Conservation (phyloP, 306 rosid genomes). For the Prunus dulcis region DNA sequence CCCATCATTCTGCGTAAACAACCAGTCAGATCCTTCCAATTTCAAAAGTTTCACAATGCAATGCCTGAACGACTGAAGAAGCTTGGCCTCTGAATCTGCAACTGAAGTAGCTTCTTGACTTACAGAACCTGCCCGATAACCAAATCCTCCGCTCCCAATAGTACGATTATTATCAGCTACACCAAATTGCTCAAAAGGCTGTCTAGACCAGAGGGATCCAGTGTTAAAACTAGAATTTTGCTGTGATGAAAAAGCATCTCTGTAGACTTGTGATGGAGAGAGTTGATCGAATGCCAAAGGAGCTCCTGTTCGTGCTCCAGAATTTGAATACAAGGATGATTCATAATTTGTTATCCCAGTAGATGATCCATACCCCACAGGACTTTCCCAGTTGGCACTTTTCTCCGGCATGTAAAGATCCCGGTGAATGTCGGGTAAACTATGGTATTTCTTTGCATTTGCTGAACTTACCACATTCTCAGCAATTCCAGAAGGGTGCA, state of each 20-base stretch:
- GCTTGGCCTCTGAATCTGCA: conserved; percentile 64
- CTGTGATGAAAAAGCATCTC: conserved; percentile 50
- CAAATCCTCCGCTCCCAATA: conserved; percentile 43
- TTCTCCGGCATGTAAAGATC: conserved; percentile 47
- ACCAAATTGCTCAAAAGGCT: conserved; percentile 93
- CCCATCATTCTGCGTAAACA: conserved; percentile 85
- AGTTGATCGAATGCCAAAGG: conserved; percentile 73
- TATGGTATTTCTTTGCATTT: conserved; percentile 80
- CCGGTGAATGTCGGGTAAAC: conserved; percentile 74
- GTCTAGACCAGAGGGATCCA: conserved; percentile 85
- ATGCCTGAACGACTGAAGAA: conserved; percentile 73
- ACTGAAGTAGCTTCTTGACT: conserved; percentile 48
- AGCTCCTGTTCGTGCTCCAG: conserved; percentile 48
- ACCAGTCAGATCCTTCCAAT: conserved; percentile 92
- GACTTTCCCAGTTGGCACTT: conserved; percentile 50
- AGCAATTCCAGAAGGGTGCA: conserved; percentile 37
- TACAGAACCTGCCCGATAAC: conserved; percentile 36
- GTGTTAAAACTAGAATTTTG: conserved; percentile 51
- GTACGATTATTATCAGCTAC: conserved; percentile 48
- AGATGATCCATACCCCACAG: conserved; percentile 53
- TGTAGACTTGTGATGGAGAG: conserved; percentile 60
- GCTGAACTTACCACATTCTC: conserved; percentile 46
- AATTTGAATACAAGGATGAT: conserved; percentile 41
- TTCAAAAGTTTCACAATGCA: conserved; percentile 81
- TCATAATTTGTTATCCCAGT: conserved; percentile 34